Percentiles rank a stretch among this genome's conserved stretches.
These are phyloP conservation scores for Wickerhamomyces mucosus DNA, from an alignment of 805 yeast genomes.

Conservation along the genomic window DNA sequence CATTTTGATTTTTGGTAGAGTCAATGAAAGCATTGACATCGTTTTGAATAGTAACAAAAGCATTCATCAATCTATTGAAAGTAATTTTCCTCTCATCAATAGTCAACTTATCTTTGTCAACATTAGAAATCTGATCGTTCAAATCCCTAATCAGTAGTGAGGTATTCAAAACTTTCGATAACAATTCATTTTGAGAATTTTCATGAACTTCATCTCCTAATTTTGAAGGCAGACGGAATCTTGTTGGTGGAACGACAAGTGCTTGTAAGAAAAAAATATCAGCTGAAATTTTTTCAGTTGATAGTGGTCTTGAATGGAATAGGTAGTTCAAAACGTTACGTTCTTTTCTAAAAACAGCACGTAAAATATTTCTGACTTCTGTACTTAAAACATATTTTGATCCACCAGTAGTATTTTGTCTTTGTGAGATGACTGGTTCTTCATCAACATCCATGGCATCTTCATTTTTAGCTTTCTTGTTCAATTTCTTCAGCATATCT, in stretches of 20 bases:
- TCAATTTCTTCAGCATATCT: conserved; percentile 43
- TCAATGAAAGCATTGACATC: conserved; percentile 93
- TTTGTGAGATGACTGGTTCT: neutral
- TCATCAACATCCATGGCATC: conserved; percentile 24
- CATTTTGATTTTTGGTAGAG: conserved; percentile 77
- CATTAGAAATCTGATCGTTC: conserved; percentile 67
- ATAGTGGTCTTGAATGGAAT: conserved; percentile 73
- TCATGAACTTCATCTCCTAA: conserved; percentile 96
- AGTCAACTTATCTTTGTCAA: conserved; percentile 49
- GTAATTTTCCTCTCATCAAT: conserved; percentile 65
- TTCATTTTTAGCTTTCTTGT: conserved; percentile 9
- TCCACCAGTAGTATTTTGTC: conserved; percentile 42
- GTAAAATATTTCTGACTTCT: conserved; percentile 73
- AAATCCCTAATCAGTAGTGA: conserved; percentile 78
- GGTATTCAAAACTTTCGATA: conserved; percentile 73
- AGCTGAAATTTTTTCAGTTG: conserved; percentile 39
- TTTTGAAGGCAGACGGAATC: conserved; percentile 94
- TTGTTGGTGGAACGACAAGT: conserved; percentile 89
- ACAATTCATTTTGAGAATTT: conserved; percentile 82
- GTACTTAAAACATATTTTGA: conserved; percentile 82
- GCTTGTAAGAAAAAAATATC: conserved; percentile 88
- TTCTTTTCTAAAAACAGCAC: conserved; percentile 69
- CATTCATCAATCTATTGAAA: conserved; percentile 88
- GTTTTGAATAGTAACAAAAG: conserved; percentile 89
- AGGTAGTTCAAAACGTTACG: conserved; percentile 56